Evolutionary conservation across 129 eudicot genomes (phyloP), one percentile per base, ranked within the genome.

Genomic region (Calendula officinalis): DNA sequence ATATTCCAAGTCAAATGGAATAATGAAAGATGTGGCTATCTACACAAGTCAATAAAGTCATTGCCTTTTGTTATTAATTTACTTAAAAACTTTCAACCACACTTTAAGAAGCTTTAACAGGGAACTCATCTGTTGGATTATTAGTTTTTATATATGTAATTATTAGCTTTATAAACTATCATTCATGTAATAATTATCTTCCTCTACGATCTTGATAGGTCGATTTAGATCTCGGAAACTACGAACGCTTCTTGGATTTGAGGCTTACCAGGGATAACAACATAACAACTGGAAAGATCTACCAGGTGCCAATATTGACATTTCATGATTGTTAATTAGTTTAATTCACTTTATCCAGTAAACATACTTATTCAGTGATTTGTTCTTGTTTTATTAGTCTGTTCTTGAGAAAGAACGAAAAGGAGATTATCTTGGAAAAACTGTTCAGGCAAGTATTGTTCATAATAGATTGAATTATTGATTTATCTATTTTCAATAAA

Each of bases 351-450:
- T 16, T 60, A 17, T 50, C 32, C 41, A 34, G 16, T 45, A 27
- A 62, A 54, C 13, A 38, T 44, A 15, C 10, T 56, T 32, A 39
- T 56, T 8, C 3, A 9, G 27, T 74, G 8, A 27, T 52, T 52
- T 69, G n/a, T 66, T 64, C 50, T 51, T 3, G 36, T 71, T 66
- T 27, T 68, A 12, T 35, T 71, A 92, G 96, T 85, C 91, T 70
- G 98, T 92, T 56, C 95, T 92, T 16, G 96, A 92, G 40, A 80
- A 83, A 82, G 96, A 91, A 50, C 81, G 96, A 4, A 87, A 68
- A 81, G 98, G 98, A 4, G 95, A 85, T 79, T 87, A 87, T 77
- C 96, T 91, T 59, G 98, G 98, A 69, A 91, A 87, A 77, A 91
- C 96, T 11, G 98, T 92, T 58, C 96, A 88, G 98, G 96, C 85